Percentiles rank a stretch among this genome's conserved stretches.
phyloP scores from a whole-genome alignment of 257 asterid genomes.

The Solanum medicagineum region DNA sequence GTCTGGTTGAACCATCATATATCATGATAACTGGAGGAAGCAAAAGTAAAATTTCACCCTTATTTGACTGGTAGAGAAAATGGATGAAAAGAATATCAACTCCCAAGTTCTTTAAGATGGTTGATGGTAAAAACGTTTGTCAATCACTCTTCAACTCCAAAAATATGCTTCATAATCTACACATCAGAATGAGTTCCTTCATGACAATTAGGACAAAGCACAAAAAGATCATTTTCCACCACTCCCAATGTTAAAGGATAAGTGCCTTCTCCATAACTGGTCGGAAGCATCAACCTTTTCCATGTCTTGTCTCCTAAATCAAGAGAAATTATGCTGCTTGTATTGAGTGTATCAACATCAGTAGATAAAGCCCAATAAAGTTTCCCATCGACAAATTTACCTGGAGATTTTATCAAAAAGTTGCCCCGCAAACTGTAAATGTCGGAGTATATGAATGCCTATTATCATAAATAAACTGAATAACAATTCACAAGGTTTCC shows the following conservation, averaged over 20 bases:
- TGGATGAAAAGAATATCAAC: not conserved
- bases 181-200: not conserved
- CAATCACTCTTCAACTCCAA: not conserved
- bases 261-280: not conserved
- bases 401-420: not conserved
- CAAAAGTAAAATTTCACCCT: not conserved
- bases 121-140: not conserved
- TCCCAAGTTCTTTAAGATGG: not conserved
- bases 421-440: not conserved
- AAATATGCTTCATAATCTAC: not conserved
- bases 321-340: not conserved
- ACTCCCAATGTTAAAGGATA: not conserved
- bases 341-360: not conserved
- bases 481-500: no score
- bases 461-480: not conserved
- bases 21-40: not conserved
- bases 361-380: not conserved
- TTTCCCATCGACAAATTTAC: not conserved
- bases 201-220: not conserved
- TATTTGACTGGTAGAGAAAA: not conserved
- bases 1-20: not conserved
- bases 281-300: not conserved
- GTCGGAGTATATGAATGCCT: not conserved
- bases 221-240: not conserved
- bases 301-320: not conserved